Conservation (phyloP, 2,329 filamentous ascomycete species). For the Verticillium isaacii region DNA sequence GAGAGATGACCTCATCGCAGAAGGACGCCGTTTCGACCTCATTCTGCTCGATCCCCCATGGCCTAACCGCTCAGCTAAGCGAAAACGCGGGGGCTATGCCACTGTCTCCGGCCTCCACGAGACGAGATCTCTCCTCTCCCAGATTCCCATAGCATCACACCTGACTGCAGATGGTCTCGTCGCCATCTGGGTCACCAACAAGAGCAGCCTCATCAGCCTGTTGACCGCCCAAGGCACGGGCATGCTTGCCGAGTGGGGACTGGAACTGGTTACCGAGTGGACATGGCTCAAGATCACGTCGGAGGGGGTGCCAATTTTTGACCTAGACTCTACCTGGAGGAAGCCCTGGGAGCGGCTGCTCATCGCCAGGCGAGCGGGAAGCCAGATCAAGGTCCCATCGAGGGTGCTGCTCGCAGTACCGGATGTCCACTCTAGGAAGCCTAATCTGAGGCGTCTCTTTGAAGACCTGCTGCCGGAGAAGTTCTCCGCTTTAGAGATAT, state of each 20-base stretch:
- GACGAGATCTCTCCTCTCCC: constrained; percentile 43
- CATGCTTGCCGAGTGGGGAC: constrained; percentile 62
- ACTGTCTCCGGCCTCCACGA: constrained; percentile 41
- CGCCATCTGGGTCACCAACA: constrained; percentile 77
- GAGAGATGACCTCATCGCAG: constrained; percentile 32
- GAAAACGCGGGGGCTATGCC: constrained; percentile 47
- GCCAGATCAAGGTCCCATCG: constrained; percentile 22
- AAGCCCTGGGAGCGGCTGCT: constrained; percentile 75
- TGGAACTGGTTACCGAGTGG: constrained; percentile 67
- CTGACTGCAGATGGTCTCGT: constrained; percentile 54
- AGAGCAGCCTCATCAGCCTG: constrained; percentile 51
- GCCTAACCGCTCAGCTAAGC: constrained; percentile 70
- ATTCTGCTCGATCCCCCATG: constrained; percentile 75
- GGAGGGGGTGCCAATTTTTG: constrained; percentile 58
- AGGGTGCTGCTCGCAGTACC: constrained; percentile 66
- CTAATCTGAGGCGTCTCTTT: constrained; percentile 60
- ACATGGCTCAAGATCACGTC: constrained; percentile 71
- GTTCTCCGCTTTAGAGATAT: constrained; percentile 66
- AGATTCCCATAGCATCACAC: constrained; percentile 51
- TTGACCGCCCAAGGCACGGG: constrained; percentile 43
- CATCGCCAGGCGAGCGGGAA: constrained; percentile 45
- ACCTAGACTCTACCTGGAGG: constrained; percentile 57
- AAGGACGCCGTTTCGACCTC: constrained; percentile 56
- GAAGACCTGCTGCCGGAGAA: constrained; percentile 44
- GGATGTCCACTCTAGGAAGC: constrained; percentile 75